Base-by-base conservation (phyloP, 2,329 filamentous ascomycete genomes). In the Fulvia fulva region DNA sequence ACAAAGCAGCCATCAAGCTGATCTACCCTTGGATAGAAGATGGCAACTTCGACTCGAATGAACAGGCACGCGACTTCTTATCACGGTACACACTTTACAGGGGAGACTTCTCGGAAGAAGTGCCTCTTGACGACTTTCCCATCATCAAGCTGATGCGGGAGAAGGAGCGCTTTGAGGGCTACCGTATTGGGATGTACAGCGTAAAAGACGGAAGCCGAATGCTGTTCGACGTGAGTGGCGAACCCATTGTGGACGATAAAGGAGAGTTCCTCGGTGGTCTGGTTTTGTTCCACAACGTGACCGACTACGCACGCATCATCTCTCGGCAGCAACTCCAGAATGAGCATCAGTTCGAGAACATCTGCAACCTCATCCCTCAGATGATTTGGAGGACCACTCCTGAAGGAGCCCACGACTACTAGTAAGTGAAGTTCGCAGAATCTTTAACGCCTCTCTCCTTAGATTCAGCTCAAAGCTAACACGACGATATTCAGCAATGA, bases 261-360 rank as follows among this genome's bases (percentile, higher is more conserved):
- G 86, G 86, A 6, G 87, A 91, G 55, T 89, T 91, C 58, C 72
- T 92, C 8, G 89, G 87, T 1, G 89, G 87, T 0, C 81, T 92
- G 1, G 81, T 91, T 1, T 83, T 87, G 0, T 87, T 87, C 66
- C 84, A 87, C 54, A 88, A 93, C 65, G 83, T 91, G 4, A 92
- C 89, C 0, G 78, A 78, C 21, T 86, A 90, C 71, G 84, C 83
- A 1, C 81, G 87, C 54, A 82, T 87, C 63, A 88, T 93, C 53
- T 83, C 82, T 1, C 80, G 84, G 37, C 88, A 91, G 66, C 86
- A 84, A 62, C 81, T 86, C 60, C 81, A 85, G 53, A 89, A 90
- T 61, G 88, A 91, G 66, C 82, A 85, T 65, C 83, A 88, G 51
- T 92, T 93, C 71, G 85, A 86, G 67, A 78, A 87, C 6, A 91